Percentiles rank a stretch among this genome's conserved stretches.
Evolutionary conservation across 169 alveolate species (phyloP).

Genomic region (Plasmodium coatneyi): DNA sequence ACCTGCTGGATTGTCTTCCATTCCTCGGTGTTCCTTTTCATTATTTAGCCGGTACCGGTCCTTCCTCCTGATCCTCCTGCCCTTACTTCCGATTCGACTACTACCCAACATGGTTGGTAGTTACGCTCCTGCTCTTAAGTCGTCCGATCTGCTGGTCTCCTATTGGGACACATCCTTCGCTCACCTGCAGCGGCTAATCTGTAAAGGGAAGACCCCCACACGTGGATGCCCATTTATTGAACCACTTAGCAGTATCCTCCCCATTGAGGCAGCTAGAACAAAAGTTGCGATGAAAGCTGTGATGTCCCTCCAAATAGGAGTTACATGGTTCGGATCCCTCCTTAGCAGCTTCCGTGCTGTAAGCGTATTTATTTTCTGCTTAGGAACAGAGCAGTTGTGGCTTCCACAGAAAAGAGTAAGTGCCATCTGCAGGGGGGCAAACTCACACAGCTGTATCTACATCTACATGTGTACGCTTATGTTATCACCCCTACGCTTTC

Average conservation of each 20-base stretch:
- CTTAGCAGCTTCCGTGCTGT: not conserved
- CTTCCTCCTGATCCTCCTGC: not conserved
- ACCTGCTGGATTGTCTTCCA: not conserved
- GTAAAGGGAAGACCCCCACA: not conserved
- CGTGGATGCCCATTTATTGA: not conserved
- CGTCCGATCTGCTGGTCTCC: not conserved
- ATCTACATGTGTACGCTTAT: too few relatives aligned
- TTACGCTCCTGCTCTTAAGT: not conserved
- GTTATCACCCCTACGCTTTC: not conserved
- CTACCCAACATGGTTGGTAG: not conserved
- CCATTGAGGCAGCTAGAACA: not conserved
- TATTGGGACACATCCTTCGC: not conserved
- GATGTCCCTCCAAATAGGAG: not conserved
- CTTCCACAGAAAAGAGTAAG: too few relatives aligned
- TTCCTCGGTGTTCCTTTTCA: not conserved
- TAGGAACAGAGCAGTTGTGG: too few relatives aligned
- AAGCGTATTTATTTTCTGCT: not conserved
- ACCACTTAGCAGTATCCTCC: not conserved
- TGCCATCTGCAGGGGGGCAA: not conserved
- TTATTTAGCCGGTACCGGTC: not conserved
- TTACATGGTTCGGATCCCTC: not conserved
- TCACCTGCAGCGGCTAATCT: not conserved
- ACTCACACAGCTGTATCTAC: too few relatives aligned
- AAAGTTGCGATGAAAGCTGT: not conserved
- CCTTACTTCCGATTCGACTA: not conserved